Evolutionary conservation across 441 rosid genomes (phyloP).

Genomic region (Dalechampia spathulata): DNA sequence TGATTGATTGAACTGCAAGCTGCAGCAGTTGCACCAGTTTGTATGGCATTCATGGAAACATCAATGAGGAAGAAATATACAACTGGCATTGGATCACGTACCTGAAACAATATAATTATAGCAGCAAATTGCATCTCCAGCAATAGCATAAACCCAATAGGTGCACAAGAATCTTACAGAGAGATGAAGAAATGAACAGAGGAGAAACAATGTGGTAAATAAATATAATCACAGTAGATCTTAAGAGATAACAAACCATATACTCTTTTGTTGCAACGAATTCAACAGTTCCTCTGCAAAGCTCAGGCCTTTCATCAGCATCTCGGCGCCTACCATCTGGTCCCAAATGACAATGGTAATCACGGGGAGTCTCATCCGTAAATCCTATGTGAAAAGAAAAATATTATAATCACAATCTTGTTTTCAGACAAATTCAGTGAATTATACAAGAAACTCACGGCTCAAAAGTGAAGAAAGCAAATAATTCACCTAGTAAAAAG

Average conservation of each 20-base stretch:
- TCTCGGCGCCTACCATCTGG: slow-evolving; percentile 92
- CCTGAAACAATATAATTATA: slow-evolving; percentile 40
- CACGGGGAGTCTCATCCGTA: slow-evolving; percentile 79
- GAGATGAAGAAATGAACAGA: too few relatives aligned
- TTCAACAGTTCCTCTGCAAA: slow-evolving; percentile 82
- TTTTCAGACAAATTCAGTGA: too few relatives aligned
- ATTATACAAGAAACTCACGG: too few relatives aligned
- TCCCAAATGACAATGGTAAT: slow-evolving; percentile 82
- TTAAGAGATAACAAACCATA: slow-evolving; percentile 69
- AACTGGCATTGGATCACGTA: slow-evolving; percentile 90
- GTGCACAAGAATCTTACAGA: neutral
- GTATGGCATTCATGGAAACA: slow-evolving; percentile 78
- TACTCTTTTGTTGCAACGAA: slow-evolving; percentile 79
- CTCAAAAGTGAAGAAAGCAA: too few relatives aligned
- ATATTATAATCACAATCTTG: too few relatives aligned
- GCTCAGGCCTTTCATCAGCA: slow-evolving; percentile 86
- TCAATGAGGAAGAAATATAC: slow-evolving; percentile 77
- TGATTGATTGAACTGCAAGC: slow-evolving; percentile 79
- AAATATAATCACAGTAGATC: too few relatives aligned
- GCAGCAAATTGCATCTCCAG: slow-evolving; percentile 18
- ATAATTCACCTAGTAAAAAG: too few relatives aligned
- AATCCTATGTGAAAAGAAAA: too few relatives aligned
- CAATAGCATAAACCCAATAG: neutral
- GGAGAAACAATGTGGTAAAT: too few relatives aligned
- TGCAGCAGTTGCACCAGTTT: slow-evolving; percentile 88